These are phyloP conservation scores for Dothistroma septosporum DNA, from an alignment of 2,329 filamentous ascomycete genomes.

Conservation along the genomic window DNA sequence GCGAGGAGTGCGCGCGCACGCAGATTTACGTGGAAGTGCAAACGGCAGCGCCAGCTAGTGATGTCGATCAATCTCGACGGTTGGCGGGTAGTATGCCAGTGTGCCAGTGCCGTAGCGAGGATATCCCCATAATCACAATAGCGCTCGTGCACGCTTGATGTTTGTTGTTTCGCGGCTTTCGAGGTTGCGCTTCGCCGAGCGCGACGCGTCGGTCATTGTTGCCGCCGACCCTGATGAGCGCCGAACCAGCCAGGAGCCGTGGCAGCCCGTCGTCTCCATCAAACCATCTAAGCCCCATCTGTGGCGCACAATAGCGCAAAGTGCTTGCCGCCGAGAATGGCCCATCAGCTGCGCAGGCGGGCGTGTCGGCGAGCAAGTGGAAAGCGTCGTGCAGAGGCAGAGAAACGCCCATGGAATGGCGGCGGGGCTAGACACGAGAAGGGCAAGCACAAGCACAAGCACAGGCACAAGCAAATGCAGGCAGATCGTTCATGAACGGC, in stretches of 20 bases:
- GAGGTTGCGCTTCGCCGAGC: neutral
- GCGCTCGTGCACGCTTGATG: neutral
- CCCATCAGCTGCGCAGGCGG: slow-evolving; percentile 11
- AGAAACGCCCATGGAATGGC: neutral
- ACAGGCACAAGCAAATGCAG: neutral
- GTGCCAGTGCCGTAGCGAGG: neutral
- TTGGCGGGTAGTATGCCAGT: neutral
- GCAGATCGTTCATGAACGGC: neutral
- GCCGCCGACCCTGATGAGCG: slow-evolving; percentile 16
- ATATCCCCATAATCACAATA: neutral
- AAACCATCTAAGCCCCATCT: neutral
- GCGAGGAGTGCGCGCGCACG: neutral
- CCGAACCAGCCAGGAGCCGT: neutral
- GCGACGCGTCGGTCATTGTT: slow-evolving; percentile 12
- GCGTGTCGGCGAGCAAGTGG: neutral
- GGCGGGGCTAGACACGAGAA: neutral
- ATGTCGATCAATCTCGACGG: neutral
- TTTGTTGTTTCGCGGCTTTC: neutral
- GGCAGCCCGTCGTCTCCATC: neutral
- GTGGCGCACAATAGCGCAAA: neutral
- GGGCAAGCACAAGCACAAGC: neutral
- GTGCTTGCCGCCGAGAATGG: slow-evolving; percentile 19
- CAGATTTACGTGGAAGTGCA: neutral
- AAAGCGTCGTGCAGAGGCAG: neutral
- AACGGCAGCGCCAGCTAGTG: neutral